These are phyloP conservation scores for Eucalyptus marginata DNA, from an alignment of 345 rosid species.

Conservation along the genomic window DNA sequence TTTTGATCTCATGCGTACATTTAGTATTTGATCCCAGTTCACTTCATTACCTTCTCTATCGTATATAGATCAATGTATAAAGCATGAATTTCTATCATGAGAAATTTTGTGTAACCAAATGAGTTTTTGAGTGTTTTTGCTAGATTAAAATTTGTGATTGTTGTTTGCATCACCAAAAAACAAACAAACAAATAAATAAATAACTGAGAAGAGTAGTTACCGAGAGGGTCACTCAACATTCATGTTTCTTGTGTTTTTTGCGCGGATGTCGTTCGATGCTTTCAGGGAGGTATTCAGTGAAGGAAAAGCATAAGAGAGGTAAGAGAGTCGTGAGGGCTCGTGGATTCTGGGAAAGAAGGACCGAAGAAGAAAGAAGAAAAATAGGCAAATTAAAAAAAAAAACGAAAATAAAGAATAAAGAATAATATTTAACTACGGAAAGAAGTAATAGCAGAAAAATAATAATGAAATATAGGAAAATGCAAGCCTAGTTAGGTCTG, in stretches of 20 bases:
- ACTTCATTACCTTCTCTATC: background rate
- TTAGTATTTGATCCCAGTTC: fast-evolving
- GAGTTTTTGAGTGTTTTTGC: background rate
- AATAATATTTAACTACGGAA: fast-evolving
- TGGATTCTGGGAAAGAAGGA: background rate
- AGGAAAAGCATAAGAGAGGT: background rate
- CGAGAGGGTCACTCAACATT: fast-evolving
- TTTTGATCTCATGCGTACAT: fast-evolving
- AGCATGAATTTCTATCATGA: background rate
- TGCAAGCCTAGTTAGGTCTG: background rate
- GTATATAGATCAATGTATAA: background rate
- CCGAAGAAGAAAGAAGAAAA: background rate
- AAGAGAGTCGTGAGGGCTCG: background rate
- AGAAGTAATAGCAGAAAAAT: too few species aligned
- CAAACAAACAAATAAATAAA: fast-evolving
- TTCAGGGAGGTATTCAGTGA: background rate
- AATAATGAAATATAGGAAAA: too few species aligned
- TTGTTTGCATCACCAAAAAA: background rate
- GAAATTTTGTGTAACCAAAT: background rate
- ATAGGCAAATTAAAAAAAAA: too few species aligned
- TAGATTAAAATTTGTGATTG: background rate
- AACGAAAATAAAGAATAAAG: fast-evolving
- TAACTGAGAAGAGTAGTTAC: background rate
- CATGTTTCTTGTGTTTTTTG: background rate
- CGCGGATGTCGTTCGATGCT: background rate